Percentiles rank a stretch among this genome's conserved stretches.
These are phyloP conservation scores for Umbellularia californica DNA, from an alignment of 164 flowering plant species.

Conservation along the genomic window DNA sequence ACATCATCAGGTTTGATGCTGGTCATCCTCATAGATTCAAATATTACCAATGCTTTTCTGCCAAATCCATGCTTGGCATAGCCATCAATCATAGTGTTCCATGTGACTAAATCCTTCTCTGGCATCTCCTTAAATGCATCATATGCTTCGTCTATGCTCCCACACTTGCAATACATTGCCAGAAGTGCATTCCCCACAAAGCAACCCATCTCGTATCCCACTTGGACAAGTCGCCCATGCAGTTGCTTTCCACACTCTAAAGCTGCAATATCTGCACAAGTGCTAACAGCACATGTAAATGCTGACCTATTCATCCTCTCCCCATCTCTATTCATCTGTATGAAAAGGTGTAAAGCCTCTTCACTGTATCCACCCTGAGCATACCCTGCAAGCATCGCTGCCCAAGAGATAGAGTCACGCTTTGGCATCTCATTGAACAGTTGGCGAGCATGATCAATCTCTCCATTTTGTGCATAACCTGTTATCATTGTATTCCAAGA, in stretches of 20 bases:
- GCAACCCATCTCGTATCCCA: slow-evolving; percentile 67
- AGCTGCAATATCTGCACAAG: slow-evolving; percentile 79
- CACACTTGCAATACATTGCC: slow-evolving; percentile 87
- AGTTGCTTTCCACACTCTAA: slow-evolving; percentile 78
- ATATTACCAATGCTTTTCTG: slow-evolving; percentile 52
- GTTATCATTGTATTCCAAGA: slow-evolving; percentile 98
- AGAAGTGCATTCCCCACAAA: slow-evolving; percentile 90
- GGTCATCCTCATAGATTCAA: slow-evolving; percentile 56
- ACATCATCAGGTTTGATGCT: slow-evolving; percentile 63
- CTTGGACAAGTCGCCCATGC: slow-evolving; percentile 66
- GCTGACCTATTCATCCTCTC: slow-evolving; percentile 61
- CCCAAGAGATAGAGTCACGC: slow-evolving; percentile 86
- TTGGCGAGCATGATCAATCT: slow-evolving; percentile 47
- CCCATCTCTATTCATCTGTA: slow-evolving; percentile 66
- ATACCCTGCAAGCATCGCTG: slow-evolving; percentile 89
- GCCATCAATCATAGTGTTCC: slow-evolving; percentile 87
- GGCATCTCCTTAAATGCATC: slow-evolving; percentile 49
- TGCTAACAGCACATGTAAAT: slow-evolving; percentile 60
- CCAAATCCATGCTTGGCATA: slow-evolving; percentile 92
- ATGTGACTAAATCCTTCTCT: slow-evolving; percentile 74
- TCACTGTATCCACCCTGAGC: slow-evolving; percentile 65
- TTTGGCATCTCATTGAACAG: slow-evolving; percentile 72
- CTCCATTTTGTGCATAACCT: slow-evolving; percentile 75
- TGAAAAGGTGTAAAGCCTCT: slow-evolving; percentile 60
- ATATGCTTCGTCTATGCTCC: slow-evolving; percentile 78